These are phyloP conservation scores for Macrocybe gigantea DNA, from an alignment of 768 basidiomycete species.

Conservation along the genomic window DNA sequence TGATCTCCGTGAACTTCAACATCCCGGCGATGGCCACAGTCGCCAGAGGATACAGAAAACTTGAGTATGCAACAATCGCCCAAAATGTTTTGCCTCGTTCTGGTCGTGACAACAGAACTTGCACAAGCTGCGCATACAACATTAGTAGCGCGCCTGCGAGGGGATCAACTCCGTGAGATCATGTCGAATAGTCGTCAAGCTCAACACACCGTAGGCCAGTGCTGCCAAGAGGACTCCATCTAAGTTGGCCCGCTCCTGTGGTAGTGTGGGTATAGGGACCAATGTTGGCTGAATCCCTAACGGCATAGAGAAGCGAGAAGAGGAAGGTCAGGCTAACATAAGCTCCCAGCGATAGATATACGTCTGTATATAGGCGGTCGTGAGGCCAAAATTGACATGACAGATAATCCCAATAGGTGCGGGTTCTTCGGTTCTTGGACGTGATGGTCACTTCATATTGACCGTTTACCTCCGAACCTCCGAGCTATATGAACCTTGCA, in stretches of 20 bases:
- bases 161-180: not conserved
- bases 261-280: too few relatives aligned
- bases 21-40: constrained; percentile 13
- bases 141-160: constrained; percentile 13
- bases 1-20: constrained; percentile 11
- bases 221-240: constrained; percentile 9
- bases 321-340: too few relatives aligned
- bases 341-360: too few relatives aligned
- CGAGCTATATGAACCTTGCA: too few relatives aligned
- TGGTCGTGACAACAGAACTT: constrained; percentile 16
- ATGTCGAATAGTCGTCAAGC: not conserved
- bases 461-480: too few relatives aligned
- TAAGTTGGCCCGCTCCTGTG: constrained; percentile 1
- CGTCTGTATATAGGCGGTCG: too few relatives aligned
- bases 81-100: constrained; percentile 14
- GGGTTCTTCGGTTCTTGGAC: too few relatives aligned
- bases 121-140: constrained; percentile 15
- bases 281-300: too few relatives aligned
- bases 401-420: too few relatives aligned
- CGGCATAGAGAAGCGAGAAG: too few relatives aligned
- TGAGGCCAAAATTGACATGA: too few relatives aligned
- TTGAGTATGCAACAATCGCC: constrained; percentile 13
- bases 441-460: too few relatives aligned
- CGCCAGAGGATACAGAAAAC: constrained; percentile 11
- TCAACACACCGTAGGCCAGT: constrained; percentile 12